Evolutionary conservation across 73 alveolate genomes (phyloP), one percentile per base, ranked within the genome.

Genomic region (Tetrahymena thermophila): DNA sequence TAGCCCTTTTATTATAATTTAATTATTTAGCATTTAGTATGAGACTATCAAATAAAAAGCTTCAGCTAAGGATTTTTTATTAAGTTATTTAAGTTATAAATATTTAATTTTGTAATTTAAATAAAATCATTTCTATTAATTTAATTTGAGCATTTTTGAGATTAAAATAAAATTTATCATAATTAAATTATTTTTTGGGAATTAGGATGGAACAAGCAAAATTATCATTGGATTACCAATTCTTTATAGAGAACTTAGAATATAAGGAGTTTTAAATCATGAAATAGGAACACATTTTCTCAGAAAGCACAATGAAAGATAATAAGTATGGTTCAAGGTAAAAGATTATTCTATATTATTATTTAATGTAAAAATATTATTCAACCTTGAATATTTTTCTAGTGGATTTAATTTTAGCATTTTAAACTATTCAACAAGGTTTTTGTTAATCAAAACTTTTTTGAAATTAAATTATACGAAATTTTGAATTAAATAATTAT

Each of bases 231-330:
- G 96, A 25, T 94, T 98, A 93, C 99, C 99, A 4, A 97, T 97
- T n/a, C 97, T 96, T 42, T 98, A 98, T 94, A 56, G 99, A 43
- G 97, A 94, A 40, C 96, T 97, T 42, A 95, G 98, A 55, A 98
- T 98, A 3, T 50, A 85, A 71, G 99, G 99, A 71, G 99, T 97
- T 0, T 58, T 98, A 57, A 96, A 98, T 94, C 99, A 98, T 95
- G 99, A 98, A 85, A 97, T 98, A 2, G 99, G 99, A 13, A 98
- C 99, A 14, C 99, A 98, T 93, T 97, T 98, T 95, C 93, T 98
- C 40, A 40, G 99, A 56, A 94, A 96, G 93, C 96, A 94, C 31
- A 98, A 98, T 93, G 99, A 98, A 50, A 95, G 95, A 43, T 50
- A 96, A 83, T 94, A 98, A 89, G 95, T 84, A 35, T 98, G 99